Evolutionary conservation across 2,329 filamentous ascomycete species (phyloP).

Genomic region (Xylariaceae sp.): DNA sequence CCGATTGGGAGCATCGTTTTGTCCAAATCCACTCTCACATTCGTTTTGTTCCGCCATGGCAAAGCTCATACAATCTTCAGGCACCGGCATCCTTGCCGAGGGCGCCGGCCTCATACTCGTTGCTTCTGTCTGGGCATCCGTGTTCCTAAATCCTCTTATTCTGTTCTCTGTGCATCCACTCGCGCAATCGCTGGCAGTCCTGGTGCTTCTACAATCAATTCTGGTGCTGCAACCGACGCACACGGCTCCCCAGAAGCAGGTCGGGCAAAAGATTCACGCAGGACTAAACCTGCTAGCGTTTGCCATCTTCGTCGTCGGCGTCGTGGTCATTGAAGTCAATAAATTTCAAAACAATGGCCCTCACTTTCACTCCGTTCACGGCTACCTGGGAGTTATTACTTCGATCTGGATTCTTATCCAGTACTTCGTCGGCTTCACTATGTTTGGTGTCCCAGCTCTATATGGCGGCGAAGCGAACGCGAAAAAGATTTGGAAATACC

Average conservation of each 20-base stretch:
- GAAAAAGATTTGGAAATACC: conserved; percentile 85
- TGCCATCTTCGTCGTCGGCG: conserved; percentile 58
- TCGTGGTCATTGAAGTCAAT: conserved; percentile 75
- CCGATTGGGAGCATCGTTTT: neutral
- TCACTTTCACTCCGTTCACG: conserved; percentile 79
- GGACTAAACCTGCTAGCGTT: conserved; percentile 64
- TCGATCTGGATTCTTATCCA: conserved; percentile 68
- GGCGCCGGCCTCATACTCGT: conserved; percentile 71
- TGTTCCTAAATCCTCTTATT: conserved; percentile 66
- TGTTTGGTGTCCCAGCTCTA: conserved; percentile 69
- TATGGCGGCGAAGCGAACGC: conserved; percentile 78
- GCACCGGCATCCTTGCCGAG: conserved; percentile 78
- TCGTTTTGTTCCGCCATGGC: conserved; percentile 23
- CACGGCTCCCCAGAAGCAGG: conserved; percentile 66
- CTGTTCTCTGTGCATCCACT: conserved; percentile 90
- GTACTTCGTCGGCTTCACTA: conserved; percentile 73
- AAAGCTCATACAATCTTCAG: conserved; percentile 45
- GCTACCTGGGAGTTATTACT: conserved; percentile 73
- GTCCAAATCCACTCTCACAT: conserved; percentile 1
- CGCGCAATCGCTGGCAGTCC: conserved; percentile 60
- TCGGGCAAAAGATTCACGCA: conserved; percentile 61
- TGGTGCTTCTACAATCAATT: conserved; percentile 73
- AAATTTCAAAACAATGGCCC: conserved; percentile 63
- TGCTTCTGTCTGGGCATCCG: conserved; percentile 70
- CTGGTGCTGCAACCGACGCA: conserved; percentile 85